phyloP scores from a whole-genome alignment of 768 basidiomycete genomes.

The Thelephora ganbajun region DNA sequence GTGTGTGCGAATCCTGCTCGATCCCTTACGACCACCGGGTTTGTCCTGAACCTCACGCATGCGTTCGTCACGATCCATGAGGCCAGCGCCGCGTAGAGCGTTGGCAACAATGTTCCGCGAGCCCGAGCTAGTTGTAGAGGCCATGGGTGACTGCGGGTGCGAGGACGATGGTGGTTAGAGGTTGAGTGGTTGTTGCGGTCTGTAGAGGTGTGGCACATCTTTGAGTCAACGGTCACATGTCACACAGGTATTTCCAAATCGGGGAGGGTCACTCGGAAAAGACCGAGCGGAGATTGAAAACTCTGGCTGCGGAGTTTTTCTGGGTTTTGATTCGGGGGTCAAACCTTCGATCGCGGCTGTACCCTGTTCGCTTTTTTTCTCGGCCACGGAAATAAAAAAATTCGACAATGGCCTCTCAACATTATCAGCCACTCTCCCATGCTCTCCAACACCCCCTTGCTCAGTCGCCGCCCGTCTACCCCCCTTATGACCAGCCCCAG shows the following conservation, averaged over 20 bases:
- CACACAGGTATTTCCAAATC: no score
- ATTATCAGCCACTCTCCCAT: slow-evolving; percentile 71
- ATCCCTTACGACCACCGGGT: slow-evolving; percentile 60
- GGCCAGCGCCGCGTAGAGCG: slow-evolving; percentile 56
- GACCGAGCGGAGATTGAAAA: slow-evolving; percentile 1
- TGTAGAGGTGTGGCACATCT: slow-evolving; percentile 4
- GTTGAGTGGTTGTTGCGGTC: slow-evolving; percentile 4
- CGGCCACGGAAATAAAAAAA: slow-evolving; percentile 13
- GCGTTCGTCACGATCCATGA: slow-evolving; percentile 61
- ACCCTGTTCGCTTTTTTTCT: slow-evolving; percentile 2
- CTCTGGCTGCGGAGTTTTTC: neutral
- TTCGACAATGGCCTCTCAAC: slow-evolving; percentile 55
- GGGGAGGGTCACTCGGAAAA: neutral
- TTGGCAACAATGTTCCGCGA: slow-evolving; percentile 43
- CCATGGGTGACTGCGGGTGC: slow-evolving; percentile 22
- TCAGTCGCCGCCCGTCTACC: slow-evolving; percentile 11
- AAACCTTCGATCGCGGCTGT: no score
- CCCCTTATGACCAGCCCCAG: slow-evolving; percentile 14
- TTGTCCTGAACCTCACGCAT: slow-evolving; percentile 63
- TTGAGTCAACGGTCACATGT: no score
- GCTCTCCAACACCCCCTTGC: slow-evolving; percentile 47
- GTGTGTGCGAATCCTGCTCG: slow-evolving; percentile 46
- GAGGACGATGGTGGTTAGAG: slow-evolving; percentile 3
- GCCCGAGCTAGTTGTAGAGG: slow-evolving; percentile 47
- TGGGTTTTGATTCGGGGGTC: no score